Evolutionary conservation across 192 early-diverging fungal species (phyloP).

Genomic region (Linnemannia exigua): DNA sequence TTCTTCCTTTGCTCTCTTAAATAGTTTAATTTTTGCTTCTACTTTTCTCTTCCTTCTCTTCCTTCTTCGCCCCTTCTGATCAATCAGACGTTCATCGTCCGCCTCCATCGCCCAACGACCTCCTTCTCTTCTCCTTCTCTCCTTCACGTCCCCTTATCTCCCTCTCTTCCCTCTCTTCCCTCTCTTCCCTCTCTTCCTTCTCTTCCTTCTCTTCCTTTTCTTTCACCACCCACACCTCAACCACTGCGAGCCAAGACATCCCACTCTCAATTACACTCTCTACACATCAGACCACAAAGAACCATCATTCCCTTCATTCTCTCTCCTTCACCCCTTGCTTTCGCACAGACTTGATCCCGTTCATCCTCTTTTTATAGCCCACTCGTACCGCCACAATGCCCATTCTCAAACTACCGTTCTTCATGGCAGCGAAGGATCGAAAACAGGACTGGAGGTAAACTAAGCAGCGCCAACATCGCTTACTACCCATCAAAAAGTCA

Average conservation of each 20-base stretch:
- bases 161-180: not conserved
- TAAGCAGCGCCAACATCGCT: not conserved
- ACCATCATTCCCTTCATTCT: not conserved
- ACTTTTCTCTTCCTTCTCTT: not conserved
- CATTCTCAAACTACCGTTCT: slow-evolving; percentile 28
- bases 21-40: not conserved
- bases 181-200: not conserved
- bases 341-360: not conserved
- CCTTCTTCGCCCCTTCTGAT: not conserved
- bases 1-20: not conserved
- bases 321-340: no score
- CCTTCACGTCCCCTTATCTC: not conserved
- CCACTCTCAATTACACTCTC: not conserved
- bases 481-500: not conserved
- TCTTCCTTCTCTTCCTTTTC: not conserved
- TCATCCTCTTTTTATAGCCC: not conserved
- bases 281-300: not conserved
- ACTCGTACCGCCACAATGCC: slow-evolving; percentile 3
- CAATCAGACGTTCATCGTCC: slow-evolving; percentile 6
- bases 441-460: slow-evolving; percentile 46
- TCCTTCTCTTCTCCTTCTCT: not conserved
- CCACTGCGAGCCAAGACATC: not conserved
- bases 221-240: not conserved
- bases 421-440: slow-evolving; percentile 24
- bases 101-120: slow-evolving; percentile 4